Evolutionary conservation across 495 filamentous ascomycete genomes (phyloP).

Genomic region (Neurospora sp.): DNA sequence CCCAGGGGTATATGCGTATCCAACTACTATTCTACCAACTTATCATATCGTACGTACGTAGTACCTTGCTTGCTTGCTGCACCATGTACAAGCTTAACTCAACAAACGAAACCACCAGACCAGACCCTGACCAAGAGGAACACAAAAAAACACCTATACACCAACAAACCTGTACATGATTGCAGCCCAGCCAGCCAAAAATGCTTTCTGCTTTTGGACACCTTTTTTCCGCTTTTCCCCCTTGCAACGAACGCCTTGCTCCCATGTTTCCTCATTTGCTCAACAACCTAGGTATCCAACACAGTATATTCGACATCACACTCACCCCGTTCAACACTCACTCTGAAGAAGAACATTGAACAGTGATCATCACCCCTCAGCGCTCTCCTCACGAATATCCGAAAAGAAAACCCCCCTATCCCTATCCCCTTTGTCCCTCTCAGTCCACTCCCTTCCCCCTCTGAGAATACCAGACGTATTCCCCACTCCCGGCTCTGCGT

Average conservation of each 20-base stretch:
- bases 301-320: neutral
- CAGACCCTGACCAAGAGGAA: neutral
- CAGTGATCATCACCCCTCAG: conserved; percentile 6
- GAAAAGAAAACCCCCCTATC: conserved; percentile 17
- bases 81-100: no score
- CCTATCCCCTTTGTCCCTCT: conserved; percentile 2
- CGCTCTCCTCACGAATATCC: conserved; percentile 19
- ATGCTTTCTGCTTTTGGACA: neutral
- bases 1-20: no score
- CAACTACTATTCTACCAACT: no score
- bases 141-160: neutral
- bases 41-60: no score
- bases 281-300: neutral
- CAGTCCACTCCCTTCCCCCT: neutral
- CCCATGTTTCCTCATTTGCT: neutral
- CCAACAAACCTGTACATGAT: neutral
- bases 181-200: neutral
- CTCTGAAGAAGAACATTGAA: no score
- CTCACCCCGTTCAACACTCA: neutral
- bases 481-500: neutral
- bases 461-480: neutral
- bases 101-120: neutral
- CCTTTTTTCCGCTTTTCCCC: neutral
- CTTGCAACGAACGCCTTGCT: neutral
- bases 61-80: no score